A percentile compares a stretch with the other conserved stretches of the same genome.
These are phyloP conservation scores for Suillus variegatus DNA, from an alignment of 768 basidiomycete genomes.

Conservation along the genomic window DNA sequence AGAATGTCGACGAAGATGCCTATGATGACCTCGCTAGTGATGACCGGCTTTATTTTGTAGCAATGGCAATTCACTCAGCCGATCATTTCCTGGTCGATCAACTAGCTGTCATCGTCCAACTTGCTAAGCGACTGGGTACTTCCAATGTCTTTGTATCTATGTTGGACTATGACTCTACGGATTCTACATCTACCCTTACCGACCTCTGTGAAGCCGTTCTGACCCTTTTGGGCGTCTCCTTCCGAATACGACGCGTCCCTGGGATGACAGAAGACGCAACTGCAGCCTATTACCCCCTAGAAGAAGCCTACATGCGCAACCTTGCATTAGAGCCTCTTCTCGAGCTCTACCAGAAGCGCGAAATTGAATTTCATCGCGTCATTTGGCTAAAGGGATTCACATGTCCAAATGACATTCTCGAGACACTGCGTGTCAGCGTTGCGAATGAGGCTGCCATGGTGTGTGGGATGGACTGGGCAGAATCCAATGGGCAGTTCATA, in stretches of 20 bases:
- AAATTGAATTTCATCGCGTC: constrained; percentile 85
- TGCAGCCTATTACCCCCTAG: constrained; percentile 92
- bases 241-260: constrained; percentile 87
- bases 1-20: constrained; percentile 63
- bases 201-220: constrained; percentile 96
- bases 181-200: constrained; percentile 91
- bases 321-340: constrained; percentile 87
- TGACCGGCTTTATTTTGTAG: constrained; percentile 90
- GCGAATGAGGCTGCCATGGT: constrained; percentile 96
- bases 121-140: constrained; percentile 88
- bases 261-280: constrained; percentile 89
- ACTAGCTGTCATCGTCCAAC: constrained; percentile 95
- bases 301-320: constrained; percentile 94
- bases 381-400: constrained; percentile 99
- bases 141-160: constrained; percentile 95
- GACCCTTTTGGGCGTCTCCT: constrained; percentile 90
- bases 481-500: constrained; percentile 95
- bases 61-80: constrained; percentile 94
- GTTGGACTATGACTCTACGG: constrained; percentile 94
- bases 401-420: constrained; percentile 96
- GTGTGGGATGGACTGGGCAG: constrained; percentile 99
- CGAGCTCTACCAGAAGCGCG: constrained; percentile 75
- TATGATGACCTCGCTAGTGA: constrained; percentile 87
- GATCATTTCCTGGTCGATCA: constrained; percentile 99
- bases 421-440: constrained; percentile 89